Evolutionary conservation across 768 basidiomycete genomes (phyloP), one percentile per base, ranked within the genome.

Genomic region (Russula sp.): DNA sequence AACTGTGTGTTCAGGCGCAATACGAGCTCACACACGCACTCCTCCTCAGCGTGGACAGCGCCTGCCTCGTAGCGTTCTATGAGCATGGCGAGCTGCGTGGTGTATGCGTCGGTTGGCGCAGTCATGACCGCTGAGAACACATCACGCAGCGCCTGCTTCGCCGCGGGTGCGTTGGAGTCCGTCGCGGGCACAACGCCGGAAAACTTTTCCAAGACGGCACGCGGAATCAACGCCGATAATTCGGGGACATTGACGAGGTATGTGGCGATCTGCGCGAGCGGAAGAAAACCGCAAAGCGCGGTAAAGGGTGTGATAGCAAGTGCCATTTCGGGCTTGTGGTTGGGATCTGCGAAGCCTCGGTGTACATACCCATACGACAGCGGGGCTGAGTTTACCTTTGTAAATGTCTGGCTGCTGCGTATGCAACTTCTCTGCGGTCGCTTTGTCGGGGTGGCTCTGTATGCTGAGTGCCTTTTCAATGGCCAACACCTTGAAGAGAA

Each of bases 241-340:
- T 99, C 96, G 49, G 91, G 88, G 1, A 91, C 87, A 49, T 74
- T 71, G 40, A 74, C 70, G 65, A 99, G 81, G 75, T 84, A 82
- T 18, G 77, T 73, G 18, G 86, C 85, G 72, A 99, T 91, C 53
- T 81, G 75, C 1, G 78, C 70, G 1, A 94, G 82, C 5, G 96
- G 96, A 18, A 88, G 83, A 77, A 98, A 99, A 48, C 96, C 96
- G 72, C 95, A 96, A 70, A 98, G 78, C 1, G 91, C 97, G 44
- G 78, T 78, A 79, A 98, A 98, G 14, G 87, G 84, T 0, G 95
- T 95, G 63, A 99, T 75, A 0, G 97, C 97, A 42, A 99, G 81
- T n/a, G 95, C 94, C 92, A 99, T 96, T 73, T 99, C 97, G 2
- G 97, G 97, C 75, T 99, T 99, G 70, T 99, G 97, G 72, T 98